phyloP scores from a whole-genome alignment of 192 early-diverging fungal genomes.

The Podila verticillata region DNA sequence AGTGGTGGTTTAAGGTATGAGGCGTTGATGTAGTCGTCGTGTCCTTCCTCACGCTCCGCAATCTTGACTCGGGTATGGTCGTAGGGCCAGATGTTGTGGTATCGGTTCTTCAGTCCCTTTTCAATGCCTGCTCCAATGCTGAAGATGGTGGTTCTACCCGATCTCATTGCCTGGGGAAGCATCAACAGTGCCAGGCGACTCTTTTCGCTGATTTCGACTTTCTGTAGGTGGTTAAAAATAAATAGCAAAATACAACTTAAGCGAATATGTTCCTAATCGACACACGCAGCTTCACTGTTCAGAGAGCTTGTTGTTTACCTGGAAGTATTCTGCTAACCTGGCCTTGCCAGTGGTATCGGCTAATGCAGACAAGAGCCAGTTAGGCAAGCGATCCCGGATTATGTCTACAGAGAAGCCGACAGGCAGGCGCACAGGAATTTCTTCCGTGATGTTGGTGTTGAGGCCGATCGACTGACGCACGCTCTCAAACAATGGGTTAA shows the following conservation, averaged over 20 bases:
- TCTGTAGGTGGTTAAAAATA: slow-evolving; percentile 19
- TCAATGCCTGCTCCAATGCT: slow-evolving; percentile 86
- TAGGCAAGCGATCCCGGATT: slow-evolving; percentile 23
- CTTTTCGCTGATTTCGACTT: slow-evolving; percentile 74
- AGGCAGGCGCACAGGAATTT: slow-evolving; percentile 64
- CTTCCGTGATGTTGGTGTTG: slow-evolving; percentile 61
- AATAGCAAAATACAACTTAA: not conserved
- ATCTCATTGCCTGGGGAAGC: slow-evolving; percentile 64
- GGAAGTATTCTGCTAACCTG: slow-evolving; percentile 49
- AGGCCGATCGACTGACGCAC: slow-evolving; percentile 70
- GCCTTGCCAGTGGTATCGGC: slow-evolving; percentile 23
- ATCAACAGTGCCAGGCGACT: slow-evolving; percentile 76
- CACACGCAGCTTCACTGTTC: no score
- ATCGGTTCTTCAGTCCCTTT: slow-evolving; percentile 80
- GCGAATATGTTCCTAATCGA: no score
- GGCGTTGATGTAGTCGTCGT: slow-evolving; percentile 56
- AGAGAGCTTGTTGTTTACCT: slow-evolving; percentile 21
- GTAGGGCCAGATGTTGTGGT: slow-evolving; percentile 88
- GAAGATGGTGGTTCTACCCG: slow-evolving; percentile 63
- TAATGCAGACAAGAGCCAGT: slow-evolving; percentile 25
- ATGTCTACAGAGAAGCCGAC: slow-evolving; percentile 39
- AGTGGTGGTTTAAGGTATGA: slow-evolving; percentile 48
- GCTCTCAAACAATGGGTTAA: slow-evolving; percentile 70
- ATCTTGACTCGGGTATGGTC: slow-evolving; percentile 70
- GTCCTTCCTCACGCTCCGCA: slow-evolving; percentile 22